Evolutionary conservation across 176 grass and related monocot species (phyloP).

Genomic region (Aegilops umbellulata): DNA sequence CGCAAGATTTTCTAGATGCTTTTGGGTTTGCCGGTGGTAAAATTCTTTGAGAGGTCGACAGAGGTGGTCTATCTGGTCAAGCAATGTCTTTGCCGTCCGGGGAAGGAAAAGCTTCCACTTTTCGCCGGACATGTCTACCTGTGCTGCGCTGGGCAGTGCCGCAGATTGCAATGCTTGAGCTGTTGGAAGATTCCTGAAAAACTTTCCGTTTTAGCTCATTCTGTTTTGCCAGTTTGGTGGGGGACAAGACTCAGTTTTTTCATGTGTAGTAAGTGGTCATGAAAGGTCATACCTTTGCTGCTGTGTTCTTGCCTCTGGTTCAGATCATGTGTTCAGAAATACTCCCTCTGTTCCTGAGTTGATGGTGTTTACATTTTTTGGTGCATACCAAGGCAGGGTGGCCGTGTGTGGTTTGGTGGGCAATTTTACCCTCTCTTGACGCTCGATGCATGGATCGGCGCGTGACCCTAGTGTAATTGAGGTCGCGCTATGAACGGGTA

Average conservation of each 20-base stretch:
- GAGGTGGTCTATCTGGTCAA: not conserved
- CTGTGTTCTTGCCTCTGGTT: not conserved
- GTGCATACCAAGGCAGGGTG: not conserved
- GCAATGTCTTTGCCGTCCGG: not conserved
- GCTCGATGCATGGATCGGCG: not conserved
- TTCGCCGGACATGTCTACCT: not conserved
- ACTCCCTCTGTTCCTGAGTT: not conserved
- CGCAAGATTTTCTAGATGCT: conserved; percentile 10
- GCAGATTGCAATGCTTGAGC: not conserved
- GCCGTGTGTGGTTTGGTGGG: not conserved
- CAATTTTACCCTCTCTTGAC: not conserved
- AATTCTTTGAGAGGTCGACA: not conserved
- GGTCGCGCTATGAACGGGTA: not conserved
- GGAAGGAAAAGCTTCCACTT: not conserved
- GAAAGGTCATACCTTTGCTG: not conserved
- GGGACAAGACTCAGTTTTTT: not conserved
- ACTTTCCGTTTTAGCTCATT: not conserved
- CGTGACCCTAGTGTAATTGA: not conserved
- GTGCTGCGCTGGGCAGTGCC: not conserved
- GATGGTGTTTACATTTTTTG: not conserved
- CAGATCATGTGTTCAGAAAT: not conserved
- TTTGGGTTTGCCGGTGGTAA: not conserved
- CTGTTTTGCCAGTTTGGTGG: conserved; percentile 9
- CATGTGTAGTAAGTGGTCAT: not conserved
- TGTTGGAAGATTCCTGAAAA: not conserved